Evolutionary conservation across 192 early-diverging fungal genomes (phyloP), one percentile per base, ranked within the genome.

Genomic region (Coemansia sp.): DNA sequence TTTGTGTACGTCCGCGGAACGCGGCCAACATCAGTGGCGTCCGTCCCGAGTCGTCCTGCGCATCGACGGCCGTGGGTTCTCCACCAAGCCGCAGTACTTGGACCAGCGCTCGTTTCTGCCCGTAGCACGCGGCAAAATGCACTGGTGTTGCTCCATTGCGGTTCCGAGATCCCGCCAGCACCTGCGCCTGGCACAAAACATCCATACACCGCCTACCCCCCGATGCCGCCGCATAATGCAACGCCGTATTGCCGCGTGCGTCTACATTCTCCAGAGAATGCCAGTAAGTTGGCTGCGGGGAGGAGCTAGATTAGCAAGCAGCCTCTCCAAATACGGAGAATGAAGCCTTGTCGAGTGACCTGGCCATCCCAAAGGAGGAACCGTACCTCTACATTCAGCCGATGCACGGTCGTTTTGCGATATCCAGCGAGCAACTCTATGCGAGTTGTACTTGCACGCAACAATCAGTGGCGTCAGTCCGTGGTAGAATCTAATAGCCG

Each of bases 1-100:
- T 37, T 14, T 51, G 60, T 1, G 60, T 70, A 38, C 60, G 67
- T 7, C 67, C 67, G 17, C 60, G 60, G 28, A 63, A 70, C 7
- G 67, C 59, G 7, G 67, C 67, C 4, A 70, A 42, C 67, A 70
- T 70, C 44, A 70, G 46, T 10, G 67, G 51, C 0, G 67, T 70
- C 38, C 64, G 63, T 23, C 60, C 67, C 4, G 47, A 55, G 17
- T 13, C 42, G 43, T 71, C 67, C 14, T 44, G 42, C 16, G 44
- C 7, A 13, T 51, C 28, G 25, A 34, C 29, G 8, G 46, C 42
- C 1, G 12, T 17, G 17, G n/a, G n/a, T n/a, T n/a, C n/a, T n/a
- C 23, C 19, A 41, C 12, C 4, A 19, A 18, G 4, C 13, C 39
- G 39, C 25, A 7, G 4, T 41, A 23, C n/a, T 1, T 41, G 39